Evolutionary conservation across 371 early-diverging fungal genomes (phyloP).

Genomic region (Chytridiales sp.): DNA sequence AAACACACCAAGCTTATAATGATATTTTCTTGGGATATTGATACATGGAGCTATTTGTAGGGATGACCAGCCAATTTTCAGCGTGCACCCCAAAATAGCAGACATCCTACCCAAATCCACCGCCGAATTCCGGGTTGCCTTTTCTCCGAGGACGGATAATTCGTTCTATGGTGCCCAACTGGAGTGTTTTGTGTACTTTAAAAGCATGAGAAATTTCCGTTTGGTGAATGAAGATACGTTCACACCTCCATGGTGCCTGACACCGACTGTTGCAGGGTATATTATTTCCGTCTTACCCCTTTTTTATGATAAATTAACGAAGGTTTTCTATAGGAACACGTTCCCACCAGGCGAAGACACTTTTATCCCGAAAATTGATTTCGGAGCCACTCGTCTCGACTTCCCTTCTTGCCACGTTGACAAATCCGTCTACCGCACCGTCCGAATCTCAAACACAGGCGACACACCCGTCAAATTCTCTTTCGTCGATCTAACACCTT

Average conservation of each 20-base stretch:
- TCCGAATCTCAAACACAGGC: conserved; percentile 42
- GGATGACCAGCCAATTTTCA: conserved; percentile 39
- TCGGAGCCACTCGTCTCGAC: conserved; percentile 38
- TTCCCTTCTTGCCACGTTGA: conserved; percentile 49
- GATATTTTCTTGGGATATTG: neutral
- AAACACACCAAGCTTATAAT: neutral
- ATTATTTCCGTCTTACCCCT: neutral
- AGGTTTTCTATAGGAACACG: conserved; percentile 45
- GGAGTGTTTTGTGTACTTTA: conserved; percentile 54
- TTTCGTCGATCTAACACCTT: conserved; percentile 30
- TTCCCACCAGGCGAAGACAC: conserved; percentile 45
- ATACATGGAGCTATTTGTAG: conserved; percentile 18
- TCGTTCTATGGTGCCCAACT: conserved; percentile 46
- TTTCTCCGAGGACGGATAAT: conserved; percentile 48
- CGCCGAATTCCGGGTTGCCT: conserved; percentile 43
- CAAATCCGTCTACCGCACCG: conserved; percentile 44
- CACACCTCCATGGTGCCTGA: conserved; percentile 53
- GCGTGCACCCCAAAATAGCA: conserved; percentile 35
- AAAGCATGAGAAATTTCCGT: conserved; percentile 55
- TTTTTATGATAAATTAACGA: conserved; percentile 3
- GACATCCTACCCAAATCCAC: conserved; percentile 43
- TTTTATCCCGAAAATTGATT: conserved; percentile 47
- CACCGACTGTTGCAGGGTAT: conserved; percentile 47
- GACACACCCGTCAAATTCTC: conserved; percentile 50
- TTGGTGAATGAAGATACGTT: conserved; percentile 52